Evolutionary conservation across 768 basidiomycete species (phyloP).

Genomic region (Suillus discolor): DNA sequence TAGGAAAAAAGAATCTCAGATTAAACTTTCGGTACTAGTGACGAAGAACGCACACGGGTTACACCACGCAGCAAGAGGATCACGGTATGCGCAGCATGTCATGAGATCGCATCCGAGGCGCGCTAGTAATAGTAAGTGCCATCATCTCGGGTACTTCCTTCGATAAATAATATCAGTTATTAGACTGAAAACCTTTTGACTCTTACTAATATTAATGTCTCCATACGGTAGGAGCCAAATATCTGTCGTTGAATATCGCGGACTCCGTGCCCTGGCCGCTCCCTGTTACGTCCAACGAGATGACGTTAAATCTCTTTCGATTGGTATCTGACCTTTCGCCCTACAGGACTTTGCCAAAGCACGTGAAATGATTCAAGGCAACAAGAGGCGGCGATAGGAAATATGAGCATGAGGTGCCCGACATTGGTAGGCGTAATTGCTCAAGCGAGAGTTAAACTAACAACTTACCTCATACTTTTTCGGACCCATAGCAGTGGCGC

Average conservation of each 20-base stretch:
- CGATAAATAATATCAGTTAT: background rate
- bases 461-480: conserved; percentile 1
- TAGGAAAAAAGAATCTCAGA: conserved; percentile 32
- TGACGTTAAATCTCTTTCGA: background rate
- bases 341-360: background rate
- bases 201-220: background rate
- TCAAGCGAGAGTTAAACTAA: conserved; percentile 3
- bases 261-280: background rate
- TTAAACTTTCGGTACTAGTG: conserved; percentile 18
- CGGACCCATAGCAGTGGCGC: conserved; percentile 3
- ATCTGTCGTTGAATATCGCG: background rate
- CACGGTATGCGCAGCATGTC: background rate
- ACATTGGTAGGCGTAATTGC: background rate
- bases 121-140: background rate
- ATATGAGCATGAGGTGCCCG: background rate
- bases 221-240: background rate
- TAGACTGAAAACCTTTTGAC: background rate
- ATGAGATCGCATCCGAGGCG: background rate
- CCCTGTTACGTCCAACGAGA: background rate
- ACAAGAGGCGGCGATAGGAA: background rate
- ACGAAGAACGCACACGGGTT: background rate
- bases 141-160: background rate
- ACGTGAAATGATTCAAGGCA: background rate
- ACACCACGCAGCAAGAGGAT: background rate
- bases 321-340: background rate